phyloP scores from a whole-genome alignment of 805 yeast genomes.

The Kurtzmaniella cleridarum region DNA sequence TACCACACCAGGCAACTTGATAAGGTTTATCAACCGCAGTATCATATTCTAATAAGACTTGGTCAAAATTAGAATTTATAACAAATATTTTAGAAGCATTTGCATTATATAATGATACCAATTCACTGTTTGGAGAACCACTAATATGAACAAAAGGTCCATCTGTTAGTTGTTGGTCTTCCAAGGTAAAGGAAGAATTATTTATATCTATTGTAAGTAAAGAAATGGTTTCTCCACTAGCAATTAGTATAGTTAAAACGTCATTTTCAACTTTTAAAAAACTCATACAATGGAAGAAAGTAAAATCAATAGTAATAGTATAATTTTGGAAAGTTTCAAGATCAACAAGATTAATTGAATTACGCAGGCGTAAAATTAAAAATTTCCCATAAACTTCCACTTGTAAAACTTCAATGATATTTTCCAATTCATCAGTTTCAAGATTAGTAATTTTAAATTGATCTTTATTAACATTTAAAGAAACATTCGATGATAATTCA shows the following conservation, averaged over 20 bases:
- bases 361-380: constrained; percentile 37
- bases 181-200: constrained; percentile 18
- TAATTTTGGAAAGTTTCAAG: constrained; percentile 37
- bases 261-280: constrained; percentile 8
- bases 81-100: constrained; percentile 43
- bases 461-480: not conserved
- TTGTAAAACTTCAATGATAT: constrained; percentile 19
- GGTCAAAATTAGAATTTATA: constrained; percentile 41
- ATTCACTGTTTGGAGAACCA: constrained; percentile 50
- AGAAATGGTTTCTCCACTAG: constrained; percentile 23
- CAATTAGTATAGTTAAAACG: constrained; percentile 16
- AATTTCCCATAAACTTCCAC: constrained; percentile 35
- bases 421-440: constrained; percentile 27
- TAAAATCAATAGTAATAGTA: constrained; percentile 27
- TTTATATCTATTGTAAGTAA: constrained; percentile 19
- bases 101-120: constrained; percentile 44
- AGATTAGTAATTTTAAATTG: constrained; percentile 21
- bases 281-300: constrained; percentile 19
- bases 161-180: constrained; percentile 37
- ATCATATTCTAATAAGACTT: constrained; percentile 39
- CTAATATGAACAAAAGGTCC: constrained; percentile 43
- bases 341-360: constrained; percentile 27
- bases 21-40: constrained; percentile 35
- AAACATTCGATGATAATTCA: not conserved
- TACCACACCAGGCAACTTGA: constrained; percentile 76